These are phyloP conservation scores for Petunia hybrid DNA, from an alignment of 305 asterid species.

Conservation along the genomic window DNA sequence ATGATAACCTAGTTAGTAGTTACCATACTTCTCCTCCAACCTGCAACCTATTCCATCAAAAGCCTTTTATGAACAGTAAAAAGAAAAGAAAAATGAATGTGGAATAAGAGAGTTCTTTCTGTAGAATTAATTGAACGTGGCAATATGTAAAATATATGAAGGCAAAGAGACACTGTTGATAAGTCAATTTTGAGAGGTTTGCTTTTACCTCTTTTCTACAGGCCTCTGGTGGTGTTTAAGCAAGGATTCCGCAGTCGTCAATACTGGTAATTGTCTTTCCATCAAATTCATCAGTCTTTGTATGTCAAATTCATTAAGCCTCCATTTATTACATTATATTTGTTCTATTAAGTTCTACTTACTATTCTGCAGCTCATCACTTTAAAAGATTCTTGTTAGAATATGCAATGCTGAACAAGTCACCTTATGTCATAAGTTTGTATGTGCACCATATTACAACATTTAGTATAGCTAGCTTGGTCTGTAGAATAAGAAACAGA, in stretches of 20 bases:
- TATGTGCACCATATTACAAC: conserved; percentile 9
- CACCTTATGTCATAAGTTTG: neutral
- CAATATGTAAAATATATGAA: neutral
- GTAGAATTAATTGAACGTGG: neutral
- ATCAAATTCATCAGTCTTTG: neutral
- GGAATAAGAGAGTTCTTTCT: neutral
- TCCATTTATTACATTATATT: neutral
- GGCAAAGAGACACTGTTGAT: neutral
- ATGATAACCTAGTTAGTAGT: conserved; percentile 4
- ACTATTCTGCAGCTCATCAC: neutral
- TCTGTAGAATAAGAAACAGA: neutral
- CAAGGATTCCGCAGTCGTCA: conserved; percentile 84
- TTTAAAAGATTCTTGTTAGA: conserved; percentile 22
- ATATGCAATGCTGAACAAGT: neutral
- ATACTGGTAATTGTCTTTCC: conserved; percentile 61
- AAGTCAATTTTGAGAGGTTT: neutral
- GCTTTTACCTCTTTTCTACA: conserved; percentile 36
- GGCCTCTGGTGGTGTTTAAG: conserved; percentile 92
- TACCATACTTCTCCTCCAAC: neutral
- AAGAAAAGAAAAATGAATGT: neutral
- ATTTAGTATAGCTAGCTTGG: neutral
- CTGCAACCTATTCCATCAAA: neutral
- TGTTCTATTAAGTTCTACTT: neutral
- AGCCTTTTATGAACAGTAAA: fast-evolving
- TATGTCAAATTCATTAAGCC: neutral